Conservation (phyloP, 345 rosid species). For the Noccaea caerulescens region DNA sequence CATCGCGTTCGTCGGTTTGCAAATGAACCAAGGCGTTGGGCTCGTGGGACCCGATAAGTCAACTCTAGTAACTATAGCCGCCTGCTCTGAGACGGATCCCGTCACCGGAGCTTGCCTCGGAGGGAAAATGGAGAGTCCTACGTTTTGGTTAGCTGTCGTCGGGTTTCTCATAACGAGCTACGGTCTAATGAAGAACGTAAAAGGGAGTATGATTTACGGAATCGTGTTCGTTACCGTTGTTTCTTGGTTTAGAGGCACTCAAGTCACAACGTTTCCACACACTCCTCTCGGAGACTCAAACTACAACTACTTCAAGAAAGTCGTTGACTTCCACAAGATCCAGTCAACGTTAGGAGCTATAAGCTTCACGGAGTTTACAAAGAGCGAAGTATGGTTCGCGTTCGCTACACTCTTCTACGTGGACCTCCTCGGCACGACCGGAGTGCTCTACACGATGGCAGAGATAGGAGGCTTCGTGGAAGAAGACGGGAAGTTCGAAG, state of each 20-base stretch:
- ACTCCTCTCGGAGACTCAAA: constrained; percentile 61
- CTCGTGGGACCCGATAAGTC: constrained; percentile 80
- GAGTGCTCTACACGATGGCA: constrained; percentile 79
- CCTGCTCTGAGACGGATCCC: constrained; percentile 55
- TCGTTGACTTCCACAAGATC: constrained; percentile 74
- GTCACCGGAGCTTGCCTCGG: constrained; percentile 64
- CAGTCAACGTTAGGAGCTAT: constrained; percentile 73
- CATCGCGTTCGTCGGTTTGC: constrained; percentile 85
- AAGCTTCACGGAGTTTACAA: constrained; percentile 61
- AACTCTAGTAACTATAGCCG: constrained; percentile 66
- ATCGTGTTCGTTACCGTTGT: constrained; percentile 64
- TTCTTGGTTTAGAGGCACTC: constrained; percentile 87
- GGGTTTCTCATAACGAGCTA: constrained; percentile 72
- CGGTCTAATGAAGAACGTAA: constrained; percentile 70
- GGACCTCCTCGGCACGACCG: constrained; percentile 76
- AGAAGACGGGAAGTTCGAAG: constrained; percentile 72
- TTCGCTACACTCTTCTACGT: constrained; percentile 66
- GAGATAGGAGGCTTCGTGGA: constrained; percentile 72
- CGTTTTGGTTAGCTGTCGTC: constrained; percentile 71
- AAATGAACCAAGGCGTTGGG: constrained; percentile 78
- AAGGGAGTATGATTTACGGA: constrained; percentile 88
- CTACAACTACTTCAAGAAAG: constrained; percentile 66
- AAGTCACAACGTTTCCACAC: constrained; percentile 67
- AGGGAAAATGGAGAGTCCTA: constrained; percentile 75
- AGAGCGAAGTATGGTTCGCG: constrained; percentile 73